A percentile compares a stretch with the other conserved stretches of the same genome.
Evolutionary conservation across 2,329 filamentous ascomycete species (phyloP).

Genomic region (Mollisia scopiformis): DNA sequence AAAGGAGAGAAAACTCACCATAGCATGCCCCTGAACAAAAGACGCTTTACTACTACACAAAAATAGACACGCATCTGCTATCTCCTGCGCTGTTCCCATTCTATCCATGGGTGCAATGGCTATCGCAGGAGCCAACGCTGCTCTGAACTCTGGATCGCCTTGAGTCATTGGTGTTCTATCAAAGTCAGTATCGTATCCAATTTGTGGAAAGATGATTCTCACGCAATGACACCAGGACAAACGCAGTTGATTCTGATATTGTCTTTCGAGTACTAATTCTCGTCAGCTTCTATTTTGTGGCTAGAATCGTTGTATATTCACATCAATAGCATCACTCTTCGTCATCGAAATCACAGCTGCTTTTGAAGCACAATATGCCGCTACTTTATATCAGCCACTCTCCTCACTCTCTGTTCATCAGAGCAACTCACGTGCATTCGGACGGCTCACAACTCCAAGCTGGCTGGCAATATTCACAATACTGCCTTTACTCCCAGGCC

Average conservation of each 20-base stretch:
- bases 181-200: conserved; percentile 8
- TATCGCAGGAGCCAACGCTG: conserved; percentile 36
- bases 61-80: conserved; percentile 50
- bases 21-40: conserved; percentile 47
- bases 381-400: conserved; percentile 27
- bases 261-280: conserved; percentile 45
- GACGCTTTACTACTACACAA: conserved; percentile 47
- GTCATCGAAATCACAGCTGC: conserved; percentile 50
- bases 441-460: conserved; percentile 45
- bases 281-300: not conserved
- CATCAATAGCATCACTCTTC: conserved; percentile 50
- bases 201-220: conserved; percentile 10
- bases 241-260: conserved; percentile 50
- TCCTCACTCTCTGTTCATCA: not conserved
- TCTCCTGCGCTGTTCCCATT: conserved; percentile 47
- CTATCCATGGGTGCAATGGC: conserved; percentile 42
- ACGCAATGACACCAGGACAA: conserved; percentile 49
- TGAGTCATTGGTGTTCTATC: conserved; percentile 45
- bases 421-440: conserved; percentile 42
- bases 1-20: conserved; percentile 33
- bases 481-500: conserved; percentile 43
- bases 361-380: conserved; percentile 49
- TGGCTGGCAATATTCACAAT: conserved; percentile 50
- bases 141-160: conserved; percentile 36
- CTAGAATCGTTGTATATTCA: conserved; percentile 25